Evolutionary conservation across 148 eudicot species (phyloP).

Genomic region (Camellia granthamiana): DNA sequence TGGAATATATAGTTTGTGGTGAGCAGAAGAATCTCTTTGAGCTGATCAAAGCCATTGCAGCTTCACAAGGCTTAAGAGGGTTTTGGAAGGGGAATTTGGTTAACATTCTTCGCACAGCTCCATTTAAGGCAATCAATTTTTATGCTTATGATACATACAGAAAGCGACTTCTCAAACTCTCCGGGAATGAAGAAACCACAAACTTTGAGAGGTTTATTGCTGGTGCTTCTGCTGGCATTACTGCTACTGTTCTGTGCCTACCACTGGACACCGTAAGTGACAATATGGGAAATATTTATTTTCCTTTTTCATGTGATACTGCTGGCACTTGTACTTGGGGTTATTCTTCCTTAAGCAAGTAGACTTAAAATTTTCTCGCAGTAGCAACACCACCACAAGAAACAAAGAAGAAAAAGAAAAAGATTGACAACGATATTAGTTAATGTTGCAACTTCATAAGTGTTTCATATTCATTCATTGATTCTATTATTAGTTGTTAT

Average conservation of each 20-base stretch:
- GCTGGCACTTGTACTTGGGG: not conserved
- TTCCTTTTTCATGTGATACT: conserved; percentile 4
- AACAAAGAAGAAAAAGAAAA: not conserved
- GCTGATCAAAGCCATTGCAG: conserved; percentile 46
- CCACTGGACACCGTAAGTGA: conserved; percentile 70
- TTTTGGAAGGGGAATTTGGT: conserved; percentile 78
- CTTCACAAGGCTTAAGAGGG: conserved; percentile 57
- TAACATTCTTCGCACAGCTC: conserved; percentile 68
- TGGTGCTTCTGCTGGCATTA: conserved; percentile 75
- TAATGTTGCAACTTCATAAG: not conserved
- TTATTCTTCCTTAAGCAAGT: not conserved
- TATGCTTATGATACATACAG: conserved; percentile 62
- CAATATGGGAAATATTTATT: conserved; percentile 1
- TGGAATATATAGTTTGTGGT: conserved; percentile 67
- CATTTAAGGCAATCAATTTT: conserved; percentile 67
- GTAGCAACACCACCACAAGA: not conserved
- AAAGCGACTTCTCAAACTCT: conserved; percentile 49
- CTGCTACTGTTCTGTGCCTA: conserved; percentile 67
- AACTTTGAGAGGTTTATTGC: conserved; percentile 58
- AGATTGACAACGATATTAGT: not conserved
- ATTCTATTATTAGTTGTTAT: not conserved
- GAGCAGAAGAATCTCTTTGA: conserved; percentile 57
- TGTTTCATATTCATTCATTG: not conserved
- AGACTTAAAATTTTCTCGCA: not conserved
- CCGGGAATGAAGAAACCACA: conserved; percentile 40